Percentiles rank a stretch among this genome's conserved stretches.
These are phyloP conservation scores for Aegilops longissima DNA, from an alignment of 176 grass and related monocot species.

Conservation along the genomic window DNA sequence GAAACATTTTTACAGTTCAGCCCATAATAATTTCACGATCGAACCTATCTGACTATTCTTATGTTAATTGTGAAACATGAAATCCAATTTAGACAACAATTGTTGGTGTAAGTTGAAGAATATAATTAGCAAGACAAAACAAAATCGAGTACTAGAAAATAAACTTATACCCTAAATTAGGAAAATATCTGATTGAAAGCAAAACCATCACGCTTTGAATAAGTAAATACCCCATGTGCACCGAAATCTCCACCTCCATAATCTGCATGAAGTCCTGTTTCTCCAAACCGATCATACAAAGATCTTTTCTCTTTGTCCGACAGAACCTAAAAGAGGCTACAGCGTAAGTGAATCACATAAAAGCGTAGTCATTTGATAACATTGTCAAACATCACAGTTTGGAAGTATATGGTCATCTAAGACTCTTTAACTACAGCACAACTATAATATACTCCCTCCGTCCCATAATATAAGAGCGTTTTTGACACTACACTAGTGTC, in stretches of 20 bases:
- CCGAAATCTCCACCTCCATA: slow-evolving; percentile 43
- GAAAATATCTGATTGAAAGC: neutral
- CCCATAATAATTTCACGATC: neutral
- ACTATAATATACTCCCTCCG: neutral
- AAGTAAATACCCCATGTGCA: slow-evolving; percentile 53
- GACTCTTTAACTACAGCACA: neutral
- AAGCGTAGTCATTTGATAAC: slow-evolving; percentile 18
- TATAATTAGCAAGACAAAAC: neutral
- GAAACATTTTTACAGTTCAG: slow-evolving; percentile 10
- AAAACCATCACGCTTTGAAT: neutral
- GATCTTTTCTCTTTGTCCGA: slow-evolving; percentile 89
- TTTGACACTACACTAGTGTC: no score
- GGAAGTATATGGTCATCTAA: neutral
- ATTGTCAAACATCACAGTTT: neutral
- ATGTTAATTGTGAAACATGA: neutral
- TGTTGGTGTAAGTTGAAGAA: neutral
- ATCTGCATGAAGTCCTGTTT: slow-evolving; percentile 49
- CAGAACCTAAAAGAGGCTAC: slow-evolving; percentile 58
- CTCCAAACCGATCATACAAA: slow-evolving; percentile 78
- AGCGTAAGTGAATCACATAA: slow-evolving; percentile 14
- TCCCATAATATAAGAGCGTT: no score
- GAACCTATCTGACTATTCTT: neutral
- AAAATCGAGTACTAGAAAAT: neutral
- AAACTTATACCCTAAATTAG: neutral
- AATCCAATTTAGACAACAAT: neutral